Conservation (phyloP, 1,284 basidiomycete species). For the Apiotrichum porosum region DNA sequence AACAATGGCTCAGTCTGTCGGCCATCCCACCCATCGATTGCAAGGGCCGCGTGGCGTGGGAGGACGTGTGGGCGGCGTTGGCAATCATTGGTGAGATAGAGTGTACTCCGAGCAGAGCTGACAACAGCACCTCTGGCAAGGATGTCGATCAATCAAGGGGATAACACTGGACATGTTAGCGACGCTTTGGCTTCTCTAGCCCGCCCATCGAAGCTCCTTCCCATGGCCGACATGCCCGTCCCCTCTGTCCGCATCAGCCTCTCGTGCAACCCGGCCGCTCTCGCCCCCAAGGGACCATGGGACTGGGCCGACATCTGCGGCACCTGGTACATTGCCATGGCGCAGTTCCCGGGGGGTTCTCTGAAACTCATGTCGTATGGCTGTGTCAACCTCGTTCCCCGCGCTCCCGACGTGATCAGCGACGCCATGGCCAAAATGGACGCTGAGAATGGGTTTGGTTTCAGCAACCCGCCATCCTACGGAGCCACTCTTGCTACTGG, state of each 20-base stretch:
- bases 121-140: not conserved
- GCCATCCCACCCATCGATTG: slow-evolving; percentile 1
- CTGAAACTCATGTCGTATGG: not conserved
- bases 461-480: not conserved
- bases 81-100: not conserved
- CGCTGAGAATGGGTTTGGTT: not conserved
- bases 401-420: not conserved
- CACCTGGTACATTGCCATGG: not conserved
- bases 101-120: not conserved
- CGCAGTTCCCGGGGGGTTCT: not conserved
- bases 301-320: slow-evolving; percentile 1
- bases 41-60: slow-evolving; percentile 2
- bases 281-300: not conserved
- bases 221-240: no score
- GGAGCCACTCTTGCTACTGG: slow-evolving; percentile 6
- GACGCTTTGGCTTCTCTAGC: not conserved
- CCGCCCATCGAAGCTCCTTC: not conserved
- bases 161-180: not conserved
- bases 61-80: not conserved
- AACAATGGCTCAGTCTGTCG: not conserved
- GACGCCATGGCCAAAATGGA: not conserved
- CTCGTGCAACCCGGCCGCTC: no score
- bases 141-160: not conserved
- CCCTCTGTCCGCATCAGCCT: no score
- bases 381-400: not conserved